Percentiles rank a stretch among this genome's conserved stretches.
Evolutionary conservation across 1,139 yeast species (phyloP).

Genomic region (Zygotorulaspora mrakii): DNA sequence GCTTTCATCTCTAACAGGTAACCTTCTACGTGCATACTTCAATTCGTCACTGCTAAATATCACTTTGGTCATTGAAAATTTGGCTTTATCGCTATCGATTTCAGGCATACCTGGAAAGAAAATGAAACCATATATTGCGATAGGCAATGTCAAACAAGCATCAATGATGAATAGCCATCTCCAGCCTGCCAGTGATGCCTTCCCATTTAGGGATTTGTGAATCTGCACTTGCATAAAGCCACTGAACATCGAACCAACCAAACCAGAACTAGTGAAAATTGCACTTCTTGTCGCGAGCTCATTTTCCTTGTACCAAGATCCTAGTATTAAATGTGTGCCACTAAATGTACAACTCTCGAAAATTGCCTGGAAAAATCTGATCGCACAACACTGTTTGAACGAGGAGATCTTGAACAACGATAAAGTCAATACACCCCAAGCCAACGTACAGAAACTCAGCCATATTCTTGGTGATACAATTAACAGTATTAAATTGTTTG

Average conservation of each 20-base stretch:
- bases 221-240: slow-evolving; percentile 66
- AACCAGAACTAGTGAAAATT: slow-evolving; percentile 51
- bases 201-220: slow-evolving; percentile 45
- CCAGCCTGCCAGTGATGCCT: slow-evolving; percentile 55
- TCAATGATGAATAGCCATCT: slow-evolving; percentile 67
- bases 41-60: slow-evolving; percentile 42
- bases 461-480: slow-evolving; percentile 52
- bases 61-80: slow-evolving; percentile 25
- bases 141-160: slow-evolving; percentile 53
- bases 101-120: slow-evolving; percentile 50
- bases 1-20: slow-evolving; percentile 40
- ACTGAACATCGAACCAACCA: slow-evolving; percentile 51
- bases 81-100: slow-evolving; percentile 11
- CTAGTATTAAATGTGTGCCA: slow-evolving; percentile 52
- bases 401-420: slow-evolving; percentile 46
- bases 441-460: slow-evolving; percentile 51
- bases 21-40: slow-evolving; percentile 40
- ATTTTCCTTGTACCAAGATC: slow-evolving; percentile 50
- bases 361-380: slow-evolving; percentile 53
- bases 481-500: slow-evolving; percentile 50
- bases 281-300: slow-evolving; percentile 51
- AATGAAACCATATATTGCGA: slow-evolving; percentile 51
- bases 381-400: slow-evolving; percentile 46
- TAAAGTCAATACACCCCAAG: slow-evolving; percentile 55
- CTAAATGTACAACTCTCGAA: slow-evolving; percentile 54